These are phyloP conservation scores for sorghum (Sorghum bicolor) DNA, from an alignment of 176 grass and related monocot genomes.

Conservation along the genomic window DNA sequence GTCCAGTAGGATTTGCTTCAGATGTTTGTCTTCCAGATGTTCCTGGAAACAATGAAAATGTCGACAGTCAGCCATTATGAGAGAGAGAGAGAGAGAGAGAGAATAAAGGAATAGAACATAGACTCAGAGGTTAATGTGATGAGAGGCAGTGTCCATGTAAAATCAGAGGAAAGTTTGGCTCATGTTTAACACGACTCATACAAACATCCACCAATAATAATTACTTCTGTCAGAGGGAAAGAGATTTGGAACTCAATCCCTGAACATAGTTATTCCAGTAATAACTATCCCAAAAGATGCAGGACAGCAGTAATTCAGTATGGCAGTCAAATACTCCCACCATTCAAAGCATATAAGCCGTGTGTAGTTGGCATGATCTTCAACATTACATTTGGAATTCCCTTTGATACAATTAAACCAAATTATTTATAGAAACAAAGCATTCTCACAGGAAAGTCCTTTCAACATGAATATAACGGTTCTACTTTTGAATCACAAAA, in stretches of 20 bases:
- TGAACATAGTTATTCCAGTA: not conserved
- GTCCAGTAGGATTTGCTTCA: constrained; percentile 66
- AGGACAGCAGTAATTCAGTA: not conserved
- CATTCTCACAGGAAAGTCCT: not conserved
- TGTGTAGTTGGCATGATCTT: not conserved
- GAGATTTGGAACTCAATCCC: not conserved
- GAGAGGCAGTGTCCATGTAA: not conserved
- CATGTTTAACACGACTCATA: not conserved
- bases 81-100: not conserved
- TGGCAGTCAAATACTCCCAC: not conserved
- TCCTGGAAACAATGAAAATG: constrained; percentile 39
- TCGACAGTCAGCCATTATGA: not conserved
- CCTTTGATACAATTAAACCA: not conserved
- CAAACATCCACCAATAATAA: not conserved
- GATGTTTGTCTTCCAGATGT: constrained; percentile 86
- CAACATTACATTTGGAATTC: not conserved
- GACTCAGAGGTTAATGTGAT: not conserved
- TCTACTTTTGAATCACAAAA: not conserved
- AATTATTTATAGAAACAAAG: not conserved
- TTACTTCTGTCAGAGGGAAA: not conserved
- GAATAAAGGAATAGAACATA: not conserved
- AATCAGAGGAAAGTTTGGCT: not conserved
- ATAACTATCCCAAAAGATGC: not conserved
- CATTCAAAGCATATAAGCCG: not conserved
- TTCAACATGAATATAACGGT: not conserved